Evolutionary conservation across 2,329 filamentous ascomycete species (phyloP).

Genomic region (Alternaria atra): DNA sequence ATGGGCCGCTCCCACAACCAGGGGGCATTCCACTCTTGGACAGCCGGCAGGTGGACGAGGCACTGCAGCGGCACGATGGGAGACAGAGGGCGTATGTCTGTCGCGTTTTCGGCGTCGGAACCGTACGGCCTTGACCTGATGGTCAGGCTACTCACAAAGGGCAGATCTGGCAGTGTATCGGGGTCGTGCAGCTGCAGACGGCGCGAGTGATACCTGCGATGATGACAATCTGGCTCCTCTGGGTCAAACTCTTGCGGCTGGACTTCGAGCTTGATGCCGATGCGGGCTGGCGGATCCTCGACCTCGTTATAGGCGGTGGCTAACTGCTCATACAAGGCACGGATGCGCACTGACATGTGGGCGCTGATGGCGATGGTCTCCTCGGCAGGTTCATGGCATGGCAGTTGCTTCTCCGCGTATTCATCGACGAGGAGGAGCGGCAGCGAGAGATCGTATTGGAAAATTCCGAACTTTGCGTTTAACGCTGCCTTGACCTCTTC

Average conservation of each 20-base stretch:
- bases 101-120: constrained; percentile 2
- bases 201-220: constrained; percentile 20
- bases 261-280: constrained; percentile 13
- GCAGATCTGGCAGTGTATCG: constrained; percentile 18
- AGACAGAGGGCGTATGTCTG: constrained; percentile 26
- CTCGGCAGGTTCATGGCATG: constrained; percentile 20
- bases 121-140: constrained; percentile 4
- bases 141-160: constrained; percentile 13
- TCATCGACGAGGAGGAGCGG: constrained; percentile 19
- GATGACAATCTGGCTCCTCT: constrained; percentile 13
- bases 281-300: constrained; percentile 17
- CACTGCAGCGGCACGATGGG: constrained; percentile 21
- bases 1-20: constrained; percentile 24
- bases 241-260: constrained; percentile 16
- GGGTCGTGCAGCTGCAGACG: constrained; percentile 20
- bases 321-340: constrained; percentile 15
- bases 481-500: constrained; percentile 20
- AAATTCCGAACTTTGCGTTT: constrained; percentile 13
- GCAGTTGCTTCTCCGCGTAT: constrained; percentile 9
- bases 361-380: constrained; percentile 19
- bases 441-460: constrained; percentile 19
- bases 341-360: constrained; percentile 18
- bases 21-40: constrained; percentile 18
- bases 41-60: constrained; percentile 17
- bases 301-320: constrained; percentile 6